Percentiles rank a stretch among this genome's conserved stretches.
Conservation (phyloP, 78 protist genomes). For the Guillardia theta region DNA sequence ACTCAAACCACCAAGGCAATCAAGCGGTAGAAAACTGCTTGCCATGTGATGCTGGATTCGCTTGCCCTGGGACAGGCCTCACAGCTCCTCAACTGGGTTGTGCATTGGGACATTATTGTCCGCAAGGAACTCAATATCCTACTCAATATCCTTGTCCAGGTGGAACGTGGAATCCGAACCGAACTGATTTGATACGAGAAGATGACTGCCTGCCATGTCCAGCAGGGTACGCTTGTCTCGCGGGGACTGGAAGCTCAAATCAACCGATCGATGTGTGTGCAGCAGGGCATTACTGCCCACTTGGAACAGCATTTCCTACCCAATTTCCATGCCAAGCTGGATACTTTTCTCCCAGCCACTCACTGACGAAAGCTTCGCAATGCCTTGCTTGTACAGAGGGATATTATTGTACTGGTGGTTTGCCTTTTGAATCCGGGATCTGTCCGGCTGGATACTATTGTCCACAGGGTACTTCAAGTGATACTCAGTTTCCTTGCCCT, state of each 20-base stretch:
- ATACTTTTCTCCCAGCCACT: neutral
- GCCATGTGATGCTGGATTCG: neutral
- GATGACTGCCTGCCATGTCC: neutral
- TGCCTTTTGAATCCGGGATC: neutral
- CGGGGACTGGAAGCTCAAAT: neutral
- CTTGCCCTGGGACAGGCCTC: neutral
- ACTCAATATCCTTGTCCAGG: constrained; percentile 32
- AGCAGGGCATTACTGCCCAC: constrained; percentile 19
- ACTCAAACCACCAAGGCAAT: neutral
- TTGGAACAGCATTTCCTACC: neutral
- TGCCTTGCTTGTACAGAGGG: neutral
- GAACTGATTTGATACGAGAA: neutral
- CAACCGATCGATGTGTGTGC: neutral
- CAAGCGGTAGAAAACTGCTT: neutral
- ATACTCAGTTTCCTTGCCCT: neutral
- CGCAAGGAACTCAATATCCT: neutral
- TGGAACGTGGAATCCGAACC: neutral
- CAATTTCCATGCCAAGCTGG: neutral
- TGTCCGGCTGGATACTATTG: neutral
- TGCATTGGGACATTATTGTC: constrained; percentile 14
- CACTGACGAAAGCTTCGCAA: neutral
- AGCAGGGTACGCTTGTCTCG: neutral
- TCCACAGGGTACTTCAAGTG: neutral
- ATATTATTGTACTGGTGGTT: neutral
- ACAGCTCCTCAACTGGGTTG: neutral